Evolutionary conservation across 2,329 filamentous ascomycete genomes (phyloP).

Genomic region (Neofusicoccum umdonicola): DNA sequence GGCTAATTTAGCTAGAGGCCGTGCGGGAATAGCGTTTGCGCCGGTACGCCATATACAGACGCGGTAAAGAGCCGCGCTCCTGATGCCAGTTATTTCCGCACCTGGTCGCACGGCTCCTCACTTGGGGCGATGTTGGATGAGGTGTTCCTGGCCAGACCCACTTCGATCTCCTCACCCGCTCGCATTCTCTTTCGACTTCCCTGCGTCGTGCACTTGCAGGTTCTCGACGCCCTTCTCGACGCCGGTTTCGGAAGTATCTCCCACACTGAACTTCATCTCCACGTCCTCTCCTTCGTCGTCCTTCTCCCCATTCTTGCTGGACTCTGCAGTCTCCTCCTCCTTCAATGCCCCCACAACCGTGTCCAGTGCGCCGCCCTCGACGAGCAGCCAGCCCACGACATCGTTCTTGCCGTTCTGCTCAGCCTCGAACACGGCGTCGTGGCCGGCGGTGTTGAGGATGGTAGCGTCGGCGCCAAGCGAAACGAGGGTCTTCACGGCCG

Average conservation of each 20-base stretch:
- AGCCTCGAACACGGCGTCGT: slow-evolving; percentile 57
- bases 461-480: slow-evolving; percentile 74
- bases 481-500: slow-evolving; percentile 73
- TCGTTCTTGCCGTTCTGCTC: slow-evolving; percentile 50
- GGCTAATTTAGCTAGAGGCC: not conserved
- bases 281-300: slow-evolving; percentile 22
- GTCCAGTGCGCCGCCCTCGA: slow-evolving; percentile 44
- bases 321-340: slow-evolving; percentile 27
- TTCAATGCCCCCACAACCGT: slow-evolving; percentile 33
- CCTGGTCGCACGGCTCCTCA: not conserved
- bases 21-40: not conserved
- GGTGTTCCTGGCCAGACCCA: not conserved
- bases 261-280: slow-evolving; percentile 17
- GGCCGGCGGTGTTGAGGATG: slow-evolving; percentile 77
- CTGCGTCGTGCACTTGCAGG: slow-evolving; percentile 21
- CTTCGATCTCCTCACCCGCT: not conserved
- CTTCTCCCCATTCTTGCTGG: slow-evolving; percentile 10
- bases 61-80: slow-evolving; percentile 6
- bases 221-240: slow-evolving; percentile 35
- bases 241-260: slow-evolving; percentile 21
- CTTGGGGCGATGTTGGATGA: not conserved
- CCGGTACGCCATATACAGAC: slow-evolving; percentile 2
- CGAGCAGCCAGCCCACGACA: slow-evolving; percentile 48
- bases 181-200: slow-evolving; percentile 13
- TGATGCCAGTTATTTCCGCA: not conserved